Evolutionary conservation across 345 rosid species (phyloP), one percentile per base, ranked within the genome.

Genomic region (Lumnitzera littorea): DNA sequence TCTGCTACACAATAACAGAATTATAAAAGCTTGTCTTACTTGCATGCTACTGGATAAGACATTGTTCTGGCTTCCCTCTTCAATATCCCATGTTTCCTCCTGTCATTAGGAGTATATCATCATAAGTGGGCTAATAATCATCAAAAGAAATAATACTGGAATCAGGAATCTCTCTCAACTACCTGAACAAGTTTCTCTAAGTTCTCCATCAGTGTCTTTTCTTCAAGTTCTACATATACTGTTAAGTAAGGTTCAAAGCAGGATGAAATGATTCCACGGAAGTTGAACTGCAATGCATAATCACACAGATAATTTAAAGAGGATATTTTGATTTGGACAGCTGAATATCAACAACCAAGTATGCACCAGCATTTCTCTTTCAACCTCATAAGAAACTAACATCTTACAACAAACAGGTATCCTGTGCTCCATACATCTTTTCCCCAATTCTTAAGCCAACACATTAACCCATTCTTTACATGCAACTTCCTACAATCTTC

Each of bases 41-140:
- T 94, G 95, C 78, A 86, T 90, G 78, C 99, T 90, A 72, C 99
- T 94, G 67, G 87, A 82, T 63, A 94, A 74, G 66, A 94, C 99
- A 79, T 86, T 88, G 69, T 81, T 90, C 74, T 94, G 92, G 71
- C 92, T 88, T 61, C 95, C 96, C 66, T 90, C 97, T 66, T 94
- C 99, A 54, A 90, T 82, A 70, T 90, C 97, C 99, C 97, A 94
- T 55, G 97, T 83, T 79, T 94, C 99, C 76, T 94, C 99, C 99
- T 94, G 70, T 56, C 48, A 11, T 24, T 48, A 52, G 2, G 17
- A 20, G 29, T 46, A 53, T 12, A 24, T 31, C 13, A 62, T 8
- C 31, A 23, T 51, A 31, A 31, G 29, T 15, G 50, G 43, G 43
- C 43, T 36, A 27, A 27, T 5, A 27, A 27, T 27, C 36, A 53